Conservation (phyloP, 805 yeast genomes). For the Lachancea meyersii region DNA sequence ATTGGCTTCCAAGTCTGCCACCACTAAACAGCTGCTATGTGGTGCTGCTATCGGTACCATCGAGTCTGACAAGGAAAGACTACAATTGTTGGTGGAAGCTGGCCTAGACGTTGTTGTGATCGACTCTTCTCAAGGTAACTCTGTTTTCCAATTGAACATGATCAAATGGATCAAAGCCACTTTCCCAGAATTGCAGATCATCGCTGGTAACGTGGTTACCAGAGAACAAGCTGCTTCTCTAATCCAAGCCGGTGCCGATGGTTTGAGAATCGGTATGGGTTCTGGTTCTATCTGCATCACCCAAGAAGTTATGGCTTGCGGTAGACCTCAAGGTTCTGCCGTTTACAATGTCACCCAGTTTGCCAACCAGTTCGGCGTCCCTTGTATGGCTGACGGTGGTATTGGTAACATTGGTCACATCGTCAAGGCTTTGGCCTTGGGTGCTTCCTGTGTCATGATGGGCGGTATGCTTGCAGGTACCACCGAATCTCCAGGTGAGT, state of each 20-base stretch:
- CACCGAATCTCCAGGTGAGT: constrained; percentile 95
- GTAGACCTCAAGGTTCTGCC: constrained; percentile 99
- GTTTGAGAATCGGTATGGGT: constrained; percentile 98
- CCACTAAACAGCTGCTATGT: constrained; percentile 92
- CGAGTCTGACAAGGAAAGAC: constrained; percentile 80
- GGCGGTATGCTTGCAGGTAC: constrained; percentile 99
- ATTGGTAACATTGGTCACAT: constrained; percentile 97
- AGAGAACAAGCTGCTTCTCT: constrained; percentile 97
- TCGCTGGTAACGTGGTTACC: constrained; percentile 98
- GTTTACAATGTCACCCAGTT: constrained; percentile 91
- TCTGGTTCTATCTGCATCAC: constrained; percentile 99
- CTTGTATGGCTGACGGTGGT: constrained; percentile 99
- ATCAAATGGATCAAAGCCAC: constrained; percentile 81
- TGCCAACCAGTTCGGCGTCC: constrained; percentile 93
- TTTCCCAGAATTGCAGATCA: constrained; percentile 74
- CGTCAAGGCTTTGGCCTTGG: constrained; percentile 91
- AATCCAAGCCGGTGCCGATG: constrained; percentile 95
- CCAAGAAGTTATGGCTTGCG: constrained; percentile 99
- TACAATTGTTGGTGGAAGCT: constrained; percentile 79
- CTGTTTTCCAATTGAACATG: constrained; percentile 90
- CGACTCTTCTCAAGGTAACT: constrained; percentile 97
- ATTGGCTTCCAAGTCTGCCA: constrained; percentile 85
- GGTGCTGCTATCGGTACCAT: constrained; percentile 99
- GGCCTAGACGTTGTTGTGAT: constrained; percentile 94
- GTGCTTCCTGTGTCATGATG: constrained; percentile 98